Evolutionary conservation across 345 rosid species (phyloP).

Genomic region (Ceriops tagal): DNA sequence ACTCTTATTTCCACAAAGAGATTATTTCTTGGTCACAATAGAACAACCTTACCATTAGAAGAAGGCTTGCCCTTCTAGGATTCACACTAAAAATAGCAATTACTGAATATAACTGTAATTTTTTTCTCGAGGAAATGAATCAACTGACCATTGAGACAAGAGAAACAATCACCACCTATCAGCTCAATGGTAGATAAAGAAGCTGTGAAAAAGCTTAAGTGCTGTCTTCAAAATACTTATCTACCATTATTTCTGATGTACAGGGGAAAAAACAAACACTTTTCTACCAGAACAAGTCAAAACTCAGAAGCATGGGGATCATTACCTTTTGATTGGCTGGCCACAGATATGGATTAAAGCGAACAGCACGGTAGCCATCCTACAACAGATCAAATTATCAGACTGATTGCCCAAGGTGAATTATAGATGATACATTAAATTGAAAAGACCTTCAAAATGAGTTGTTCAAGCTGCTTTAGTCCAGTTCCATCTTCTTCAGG

Average conservation of each 20-base stretch:
- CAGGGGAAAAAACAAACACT: too few relatives aligned
- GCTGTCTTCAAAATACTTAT: neutral
- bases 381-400: slow-evolving; percentile 31
- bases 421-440: neutral
- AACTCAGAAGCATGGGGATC: slow-evolving; percentile 1
- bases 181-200: neutral
- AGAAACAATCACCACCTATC: neutral
- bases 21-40: too few relatives aligned
- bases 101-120: neutral
- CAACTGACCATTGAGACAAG: neutral
- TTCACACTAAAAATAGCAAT: neutral
- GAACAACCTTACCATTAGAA: too few relatives aligned
- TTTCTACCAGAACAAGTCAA: neutral
- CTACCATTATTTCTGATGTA: neutral
- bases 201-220: neutral
- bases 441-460: slow-evolving; percentile 57
- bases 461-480: slow-evolving; percentile 63
- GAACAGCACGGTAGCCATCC: slow-evolving; percentile 88
- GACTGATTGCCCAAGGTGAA: slow-evolving; percentile 12
- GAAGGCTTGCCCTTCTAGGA: too few relatives aligned
- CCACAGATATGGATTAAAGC: slow-evolving; percentile 94
- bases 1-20: too few relatives aligned
- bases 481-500: slow-evolving; percentile 91
- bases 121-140: neutral
- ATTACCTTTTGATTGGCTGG: slow-evolving; percentile 77